These are phyloP conservation scores for Asterophora parasitica DNA, from an alignment of 768 basidiomycete genomes.

Conservation along the genomic window DNA sequence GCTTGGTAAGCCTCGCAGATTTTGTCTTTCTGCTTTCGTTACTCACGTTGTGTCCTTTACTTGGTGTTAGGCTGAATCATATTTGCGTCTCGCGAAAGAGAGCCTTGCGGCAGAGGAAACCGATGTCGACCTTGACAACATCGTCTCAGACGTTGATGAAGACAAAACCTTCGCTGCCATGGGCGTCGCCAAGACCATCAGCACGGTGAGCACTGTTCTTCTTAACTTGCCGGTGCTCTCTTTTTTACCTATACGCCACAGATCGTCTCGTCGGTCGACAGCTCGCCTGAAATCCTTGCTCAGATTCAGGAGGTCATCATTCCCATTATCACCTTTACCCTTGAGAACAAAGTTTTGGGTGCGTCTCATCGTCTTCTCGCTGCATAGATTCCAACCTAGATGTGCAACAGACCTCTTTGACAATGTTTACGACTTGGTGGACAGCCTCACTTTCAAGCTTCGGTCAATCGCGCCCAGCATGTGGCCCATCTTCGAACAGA, in stretches of 20 bases:
- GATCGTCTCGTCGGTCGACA: conserved; percentile 74
- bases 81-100: conserved; percentile 73
- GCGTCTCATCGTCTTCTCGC: conserved; percentile 16
- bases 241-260: conserved; percentile 22
- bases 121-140: conserved; percentile 52
- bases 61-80: conserved; percentile 65
- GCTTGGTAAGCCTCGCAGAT: conserved; percentile 50
- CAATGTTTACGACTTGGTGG: conserved; percentile 82
- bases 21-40: background rate
- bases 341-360: conserved; percentile 78
- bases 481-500: conserved; percentile 86
- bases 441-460: conserved; percentile 79
- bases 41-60: background rate
- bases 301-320: conserved; percentile 81
- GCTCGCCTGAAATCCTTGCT: conserved; percentile 65
- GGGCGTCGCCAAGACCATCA: conserved; percentile 83
- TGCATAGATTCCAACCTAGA: conserved; percentile 1
- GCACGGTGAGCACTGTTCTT: conserved; percentile 46
- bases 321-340: conserved; percentile 70
- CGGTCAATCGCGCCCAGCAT: conserved; percentile 70
- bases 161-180: conserved; percentile 87
- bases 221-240: background rate
- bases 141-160: conserved; percentile 58
- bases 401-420: conserved; percentile 67
- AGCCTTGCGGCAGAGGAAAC: conserved; percentile 50